Conservation (phyloP, 495 filamentous ascomycete species). For the Penicillium cosmopolitanum region DNA sequence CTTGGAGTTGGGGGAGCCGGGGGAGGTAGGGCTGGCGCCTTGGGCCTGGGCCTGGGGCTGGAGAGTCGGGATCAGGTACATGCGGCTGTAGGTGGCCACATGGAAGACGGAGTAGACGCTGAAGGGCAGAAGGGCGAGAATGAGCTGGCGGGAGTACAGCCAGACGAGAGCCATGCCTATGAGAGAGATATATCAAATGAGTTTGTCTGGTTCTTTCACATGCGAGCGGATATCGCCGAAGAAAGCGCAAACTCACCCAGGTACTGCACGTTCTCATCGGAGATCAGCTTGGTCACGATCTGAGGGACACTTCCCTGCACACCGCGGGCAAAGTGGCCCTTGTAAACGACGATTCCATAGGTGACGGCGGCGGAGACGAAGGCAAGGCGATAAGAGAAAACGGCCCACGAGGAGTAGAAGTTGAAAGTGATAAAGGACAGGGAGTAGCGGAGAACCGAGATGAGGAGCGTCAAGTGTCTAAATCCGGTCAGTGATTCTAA, state of each 20-base stretch:
- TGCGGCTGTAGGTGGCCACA: slow-evolving; percentile 74
- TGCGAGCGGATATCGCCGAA: not conserved
- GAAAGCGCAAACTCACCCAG: slow-evolving; percentile 65
- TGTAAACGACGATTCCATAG: slow-evolving; percentile 99
- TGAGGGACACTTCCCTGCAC: slow-evolving; percentile 61
- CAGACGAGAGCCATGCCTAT: slow-evolving; percentile 93
- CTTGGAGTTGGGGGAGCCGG: slow-evolving; percentile 57
- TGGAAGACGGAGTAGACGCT: slow-evolving; percentile 98
- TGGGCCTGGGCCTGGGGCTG: slow-evolving; percentile 42
- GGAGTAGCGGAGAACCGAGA: slow-evolving; percentile 79
- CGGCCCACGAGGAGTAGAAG: slow-evolving; percentile 71
- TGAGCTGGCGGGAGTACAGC: slow-evolving; percentile 88
- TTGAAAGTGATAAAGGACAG: slow-evolving; percentile 85
- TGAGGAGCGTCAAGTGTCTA: slow-evolving; percentile 81
- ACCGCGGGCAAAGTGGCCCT: slow-evolving; percentile 85
- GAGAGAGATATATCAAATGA: slow-evolving; percentile 11
- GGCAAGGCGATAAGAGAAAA: slow-evolving; percentile 82
- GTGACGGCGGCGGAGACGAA: slow-evolving; percentile 88
- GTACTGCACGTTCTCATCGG: slow-evolving; percentile 98
- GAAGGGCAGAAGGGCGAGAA: slow-evolving; percentile 89
- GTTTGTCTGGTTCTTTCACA: not conserved
- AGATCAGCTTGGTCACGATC: slow-evolving; percentile 64
- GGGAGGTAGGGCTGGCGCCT: slow-evolving; percentile 52
- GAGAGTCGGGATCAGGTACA: slow-evolving; percentile 57
- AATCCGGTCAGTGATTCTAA: slow-evolving; percentile 22